Conservation (phyloP, 768 basidiomycete species). For the Lactarius hengduanensis region DNA sequence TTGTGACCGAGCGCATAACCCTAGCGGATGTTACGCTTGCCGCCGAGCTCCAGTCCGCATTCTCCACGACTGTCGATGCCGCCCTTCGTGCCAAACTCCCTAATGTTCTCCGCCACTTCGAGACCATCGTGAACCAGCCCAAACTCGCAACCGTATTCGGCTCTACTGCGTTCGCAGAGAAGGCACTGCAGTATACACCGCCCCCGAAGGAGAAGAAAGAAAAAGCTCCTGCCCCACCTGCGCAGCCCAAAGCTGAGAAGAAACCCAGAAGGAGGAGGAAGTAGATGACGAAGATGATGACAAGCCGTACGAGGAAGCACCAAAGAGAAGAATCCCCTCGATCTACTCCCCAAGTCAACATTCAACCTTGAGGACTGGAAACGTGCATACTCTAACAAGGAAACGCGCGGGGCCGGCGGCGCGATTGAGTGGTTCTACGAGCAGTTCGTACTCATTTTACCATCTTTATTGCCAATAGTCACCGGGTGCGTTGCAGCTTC, state of each 20-base stretch:
- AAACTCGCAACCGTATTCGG: conserved; percentile 67
- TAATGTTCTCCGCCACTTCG: conserved; percentile 78
- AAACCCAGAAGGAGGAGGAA: conserved; percentile 54
- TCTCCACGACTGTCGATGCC: conserved; percentile 62
- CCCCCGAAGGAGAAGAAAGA: conserved; percentile 50
- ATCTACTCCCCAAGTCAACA: conserved; percentile 81
- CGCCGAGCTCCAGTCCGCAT: conserved; percentile 52
- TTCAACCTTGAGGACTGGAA: conserved; percentile 98
- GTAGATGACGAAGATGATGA: conserved; percentile 72
- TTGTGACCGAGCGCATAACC: conserved; percentile 93
- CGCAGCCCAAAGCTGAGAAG: conserved; percentile 58
- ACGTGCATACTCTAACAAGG: conserved; percentile 95
- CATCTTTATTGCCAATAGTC: conserved; percentile 17
- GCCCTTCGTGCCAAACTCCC: conserved; percentile 62
- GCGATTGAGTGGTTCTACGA: conserved; percentile 96
- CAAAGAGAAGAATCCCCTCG: conserved; percentile 93
- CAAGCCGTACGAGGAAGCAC: conserved; percentile 65
- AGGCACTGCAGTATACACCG: conserved; percentile 65
- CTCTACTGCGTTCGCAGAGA: conserved; percentile 60
- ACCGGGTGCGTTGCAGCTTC: conserved; percentile 48
- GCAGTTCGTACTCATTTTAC: conserved; percentile 54
- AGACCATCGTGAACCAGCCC: conserved; percentile 87
- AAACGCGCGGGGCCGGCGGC: conserved; percentile 82
- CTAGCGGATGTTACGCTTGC: conserved; percentile 83
- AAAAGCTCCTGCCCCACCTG: conserved; percentile 34